Evolutionary conservation across 2,329 filamentous ascomycete species (phyloP).

Genomic region (Ascochyta rabiei): DNA sequence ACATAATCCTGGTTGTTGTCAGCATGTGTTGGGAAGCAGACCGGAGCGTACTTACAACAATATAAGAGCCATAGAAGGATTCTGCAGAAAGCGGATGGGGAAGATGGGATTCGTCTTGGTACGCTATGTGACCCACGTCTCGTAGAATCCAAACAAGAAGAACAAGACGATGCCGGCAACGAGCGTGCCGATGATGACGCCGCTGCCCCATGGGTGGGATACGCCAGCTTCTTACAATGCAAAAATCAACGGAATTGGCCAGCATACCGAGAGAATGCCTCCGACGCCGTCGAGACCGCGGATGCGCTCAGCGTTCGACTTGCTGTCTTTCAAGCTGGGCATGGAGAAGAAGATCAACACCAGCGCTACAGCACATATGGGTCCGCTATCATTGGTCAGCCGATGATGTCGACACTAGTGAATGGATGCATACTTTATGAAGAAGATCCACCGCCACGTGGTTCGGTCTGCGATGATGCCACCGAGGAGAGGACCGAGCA

Average conservation of each 20-base stretch:
- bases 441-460: slow-evolving; percentile 57
- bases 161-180: slow-evolving; percentile 32
- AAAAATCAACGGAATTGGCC: slow-evolving; percentile 42
- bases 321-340: slow-evolving; percentile 33
- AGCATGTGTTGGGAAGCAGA: not conserved
- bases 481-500: slow-evolving; percentile 54
- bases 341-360: slow-evolving; percentile 35
- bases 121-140: slow-evolving; percentile 35
- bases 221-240: slow-evolving; percentile 41
- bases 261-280: slow-evolving; percentile 37
- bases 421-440: slow-evolving; percentile 50
- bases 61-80: slow-evolving; percentile 29
- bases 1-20: slow-evolving; percentile 23
- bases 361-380: slow-evolving; percentile 31
- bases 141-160: slow-evolving; percentile 35
- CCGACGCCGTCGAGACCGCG: slow-evolving; percentile 36
- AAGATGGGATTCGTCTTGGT: slow-evolving; percentile 37
- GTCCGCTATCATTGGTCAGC: slow-evolving; percentile 25
- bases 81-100: slow-evolving; percentile 34
- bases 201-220: slow-evolving; percentile 32
- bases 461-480: slow-evolving; percentile 51
- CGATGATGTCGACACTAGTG: not conserved
- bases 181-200: slow-evolving; percentile 38
- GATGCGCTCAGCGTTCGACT: slow-evolving; percentile 35
- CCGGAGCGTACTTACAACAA: slow-evolving; percentile 25